Percentiles rank a stretch among this genome's conserved stretches.
These are phyloP conservation scores for Zalaria sp. DNA, from an alignment of 2,329 filamentous ascomycete genomes.

Conservation along the genomic window DNA sequence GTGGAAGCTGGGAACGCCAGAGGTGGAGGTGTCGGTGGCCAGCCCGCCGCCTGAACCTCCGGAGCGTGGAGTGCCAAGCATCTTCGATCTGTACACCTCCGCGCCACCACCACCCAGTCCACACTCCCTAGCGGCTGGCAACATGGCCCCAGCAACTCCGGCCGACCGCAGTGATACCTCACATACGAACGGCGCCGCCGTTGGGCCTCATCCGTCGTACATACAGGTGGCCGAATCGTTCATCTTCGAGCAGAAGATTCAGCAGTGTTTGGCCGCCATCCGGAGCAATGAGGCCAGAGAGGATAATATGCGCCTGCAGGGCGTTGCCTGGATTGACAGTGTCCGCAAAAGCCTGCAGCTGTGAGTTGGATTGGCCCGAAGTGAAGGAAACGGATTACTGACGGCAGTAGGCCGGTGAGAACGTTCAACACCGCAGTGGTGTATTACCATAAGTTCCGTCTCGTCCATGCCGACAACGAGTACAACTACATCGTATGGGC, in stretches of 20 bases:
- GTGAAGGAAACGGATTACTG: neutral
- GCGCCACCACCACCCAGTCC: too few species aligned
- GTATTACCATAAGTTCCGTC: slow-evolving; percentile 87
- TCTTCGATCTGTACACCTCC: too few species aligned
- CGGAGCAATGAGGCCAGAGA: slow-evolving; percentile 61
- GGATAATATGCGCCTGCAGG: slow-evolving; percentile 67
- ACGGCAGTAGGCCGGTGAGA: slow-evolving; percentile 53
- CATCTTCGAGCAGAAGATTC: slow-evolving; percentile 67
- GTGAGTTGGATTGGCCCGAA: slow-evolving; percentile 33
- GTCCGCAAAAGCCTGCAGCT: slow-evolving; percentile 66
- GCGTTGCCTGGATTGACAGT: slow-evolving; percentile 77
- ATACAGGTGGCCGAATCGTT: slow-evolving; percentile 60
- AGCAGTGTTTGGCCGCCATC: slow-evolving; percentile 54
- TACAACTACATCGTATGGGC: slow-evolving; percentile 53
- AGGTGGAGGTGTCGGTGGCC: too few species aligned
- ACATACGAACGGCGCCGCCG: neutral
- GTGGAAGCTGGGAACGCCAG: too few species aligned
- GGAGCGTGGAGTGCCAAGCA: too few species aligned
- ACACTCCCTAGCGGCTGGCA: neutral
- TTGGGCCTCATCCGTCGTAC: slow-evolving; percentile 46
- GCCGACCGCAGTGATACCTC: neutral
- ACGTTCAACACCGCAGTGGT: slow-evolving; percentile 85
- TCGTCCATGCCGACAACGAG: slow-evolving; percentile 71
- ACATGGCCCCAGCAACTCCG: neutral
- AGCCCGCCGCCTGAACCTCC: too few species aligned